phyloP scores from a whole-genome alignment of 2,329 filamentous ascomycete species.

The Clonostachys sp. region DNA sequence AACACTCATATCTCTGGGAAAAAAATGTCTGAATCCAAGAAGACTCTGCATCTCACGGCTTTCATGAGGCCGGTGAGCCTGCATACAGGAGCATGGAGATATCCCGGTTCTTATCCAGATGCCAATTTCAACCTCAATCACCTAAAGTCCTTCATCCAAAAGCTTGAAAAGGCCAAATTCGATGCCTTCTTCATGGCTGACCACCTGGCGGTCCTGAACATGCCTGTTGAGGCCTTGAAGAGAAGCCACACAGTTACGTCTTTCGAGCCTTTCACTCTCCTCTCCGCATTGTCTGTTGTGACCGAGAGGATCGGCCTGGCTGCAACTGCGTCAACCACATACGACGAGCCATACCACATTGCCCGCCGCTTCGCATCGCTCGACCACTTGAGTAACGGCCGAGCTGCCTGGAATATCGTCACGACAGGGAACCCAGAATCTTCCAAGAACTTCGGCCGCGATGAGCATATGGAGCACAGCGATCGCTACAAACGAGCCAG shows the following conservation, averaged over 20 bases:
- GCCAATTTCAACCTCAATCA: slow-evolving; percentile 54
- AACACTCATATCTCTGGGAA: too few relatives aligned
- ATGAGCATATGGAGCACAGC: too few relatives aligned
- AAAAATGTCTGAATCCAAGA: too few relatives aligned
- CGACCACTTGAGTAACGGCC: slow-evolving; percentile 40
- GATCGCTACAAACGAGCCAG: too few relatives aligned
- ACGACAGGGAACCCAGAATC: too few relatives aligned
- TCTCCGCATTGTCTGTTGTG: slow-evolving; percentile 41
- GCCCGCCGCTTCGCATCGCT: slow-evolving; percentile 48
- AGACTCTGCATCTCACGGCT: slow-evolving; percentile 40
- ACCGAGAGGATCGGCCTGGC: slow-evolving; percentile 46
- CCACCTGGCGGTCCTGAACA: too few relatives aligned
- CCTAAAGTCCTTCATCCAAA: slow-evolving; percentile 9
- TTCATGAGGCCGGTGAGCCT: slow-evolving; percentile 55
- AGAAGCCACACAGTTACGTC: slow-evolving; percentile 54
- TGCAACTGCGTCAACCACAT: slow-evolving; percentile 49
- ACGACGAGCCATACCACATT: slow-evolving; percentile 48
- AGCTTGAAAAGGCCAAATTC: too few relatives aligned
- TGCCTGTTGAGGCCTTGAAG: slow-evolving; percentile 49
- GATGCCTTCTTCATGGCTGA: too few relatives aligned
- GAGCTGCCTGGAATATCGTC: too few relatives aligned
- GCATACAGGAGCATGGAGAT: slow-evolving; percentile 53
- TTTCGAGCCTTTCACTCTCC: slow-evolving; percentile 49
- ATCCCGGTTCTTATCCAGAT: slow-evolving; percentile 47
- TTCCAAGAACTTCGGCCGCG: too few relatives aligned